Conservation (phyloP, 2,329 filamentous ascomycete genomes). For the Microdochium nivale region DNA sequence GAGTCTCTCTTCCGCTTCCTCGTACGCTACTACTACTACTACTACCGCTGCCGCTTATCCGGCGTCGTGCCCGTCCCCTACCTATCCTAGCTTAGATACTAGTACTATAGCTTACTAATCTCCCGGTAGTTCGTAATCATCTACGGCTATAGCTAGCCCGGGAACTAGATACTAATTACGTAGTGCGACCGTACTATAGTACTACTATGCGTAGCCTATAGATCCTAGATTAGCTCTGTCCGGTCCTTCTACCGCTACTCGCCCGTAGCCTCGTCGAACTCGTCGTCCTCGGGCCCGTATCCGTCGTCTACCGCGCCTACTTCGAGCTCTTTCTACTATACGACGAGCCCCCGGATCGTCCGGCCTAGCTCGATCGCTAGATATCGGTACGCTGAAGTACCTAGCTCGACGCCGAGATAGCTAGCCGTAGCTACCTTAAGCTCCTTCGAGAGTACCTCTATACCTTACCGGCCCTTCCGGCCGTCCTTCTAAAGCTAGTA, state of each 20-base stretch:
- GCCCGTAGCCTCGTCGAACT: background rate
- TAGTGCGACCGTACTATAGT: background rate
- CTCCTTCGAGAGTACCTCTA: background rate
- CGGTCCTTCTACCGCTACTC: background rate
- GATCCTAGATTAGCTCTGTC: background rate
- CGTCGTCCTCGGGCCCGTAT: too few relatives aligned
- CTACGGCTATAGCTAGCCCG: background rate
- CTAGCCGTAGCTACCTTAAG: background rate
- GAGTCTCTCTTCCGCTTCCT: too few relatives aligned
- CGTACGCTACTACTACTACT: too few relatives aligned
- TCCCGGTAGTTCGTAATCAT: background rate
- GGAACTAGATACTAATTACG: too few relatives aligned
- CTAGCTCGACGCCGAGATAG: background rate
- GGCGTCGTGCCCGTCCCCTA: background rate
- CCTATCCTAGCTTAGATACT: background rate
- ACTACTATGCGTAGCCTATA: background rate
- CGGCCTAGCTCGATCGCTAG: constrained; percentile 1
- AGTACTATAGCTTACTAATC: background rate
- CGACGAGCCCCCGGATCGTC: background rate
- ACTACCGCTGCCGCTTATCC: too few relatives aligned
- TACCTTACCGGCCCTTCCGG: background rate
- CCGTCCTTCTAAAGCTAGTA: background rate
- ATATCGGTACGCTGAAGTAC: background rate
- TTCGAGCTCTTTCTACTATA: background rate
- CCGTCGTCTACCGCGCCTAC: background rate